Conservation (phyloP, 106 monocot genomes). For the Apostasia ramifera region DNA sequence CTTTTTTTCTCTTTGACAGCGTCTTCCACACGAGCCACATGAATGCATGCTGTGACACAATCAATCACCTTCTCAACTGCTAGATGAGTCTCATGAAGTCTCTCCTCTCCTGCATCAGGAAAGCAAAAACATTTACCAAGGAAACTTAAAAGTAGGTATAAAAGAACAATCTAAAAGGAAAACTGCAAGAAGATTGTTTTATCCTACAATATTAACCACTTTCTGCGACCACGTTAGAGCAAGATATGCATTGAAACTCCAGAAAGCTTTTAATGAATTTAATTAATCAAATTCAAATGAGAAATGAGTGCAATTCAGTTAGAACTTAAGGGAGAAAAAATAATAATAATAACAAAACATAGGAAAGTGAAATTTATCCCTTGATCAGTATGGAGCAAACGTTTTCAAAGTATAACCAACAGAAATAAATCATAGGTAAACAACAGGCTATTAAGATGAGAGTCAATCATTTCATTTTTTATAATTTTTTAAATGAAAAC, state of each 20-base stretch:
- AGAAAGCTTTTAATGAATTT: not conserved
- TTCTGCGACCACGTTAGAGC: not conserved
- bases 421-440: no score
- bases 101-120: slow-evolving; percentile 35
- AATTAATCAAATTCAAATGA: no score
- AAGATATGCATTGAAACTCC: not conserved
- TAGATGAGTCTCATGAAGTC: slow-evolving; percentile 33
- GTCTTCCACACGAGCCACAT: slow-evolving; percentile 46
- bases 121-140: not conserved
- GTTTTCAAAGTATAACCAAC: no score
- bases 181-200: no score
- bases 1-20: slow-evolving; percentile 40
- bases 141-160: not conserved
- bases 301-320: no score
- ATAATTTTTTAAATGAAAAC: no score
- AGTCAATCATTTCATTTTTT: no score
- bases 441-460: no score
- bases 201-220: not conserved
- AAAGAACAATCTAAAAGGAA: not conserved
- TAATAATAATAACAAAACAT: no score
- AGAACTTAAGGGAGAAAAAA: no score
- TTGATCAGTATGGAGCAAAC: no score
- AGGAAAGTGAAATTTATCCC: no score
- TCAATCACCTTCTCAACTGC: slow-evolving; percentile 81
- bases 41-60: slow-evolving; percentile 66